Percentiles rank a stretch among this genome's conserved stretches.
phyloP scores from a whole-genome alignment of 2,329 filamentous ascomycete genomes.

The Ceratocystis alfenasii region DNA sequence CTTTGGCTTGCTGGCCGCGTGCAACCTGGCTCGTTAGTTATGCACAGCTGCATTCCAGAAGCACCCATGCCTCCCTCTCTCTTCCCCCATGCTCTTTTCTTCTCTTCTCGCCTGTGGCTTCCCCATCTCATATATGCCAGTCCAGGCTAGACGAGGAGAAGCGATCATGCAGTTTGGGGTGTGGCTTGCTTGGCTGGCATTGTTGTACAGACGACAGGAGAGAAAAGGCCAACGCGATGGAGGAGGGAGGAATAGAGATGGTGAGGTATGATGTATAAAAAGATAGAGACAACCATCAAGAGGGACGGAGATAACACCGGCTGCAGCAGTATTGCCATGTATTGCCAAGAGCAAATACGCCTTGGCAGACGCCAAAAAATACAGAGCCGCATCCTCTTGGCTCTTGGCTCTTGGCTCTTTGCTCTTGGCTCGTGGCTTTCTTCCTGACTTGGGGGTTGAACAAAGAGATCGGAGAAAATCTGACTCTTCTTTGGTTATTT shows the following conservation, averaged over 20 bases:
- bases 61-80: background rate
- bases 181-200: slow-evolving; percentile 1
- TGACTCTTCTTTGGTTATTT: background rate
- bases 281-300: too few relatives aligned
- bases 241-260: too few relatives aligned
- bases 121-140: too few relatives aligned
- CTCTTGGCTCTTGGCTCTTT: too few relatives aligned
- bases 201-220: background rate
- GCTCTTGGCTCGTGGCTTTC: too few relatives aligned
- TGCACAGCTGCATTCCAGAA: background rate
- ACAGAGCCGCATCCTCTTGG: too few relatives aligned
- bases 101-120: background rate
- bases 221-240: background rate
- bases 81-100: background rate
- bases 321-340: too few relatives aligned
- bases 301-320: too few relatives aligned
- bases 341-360: too few relatives aligned
- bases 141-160: background rate
- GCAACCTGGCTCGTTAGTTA: background rate
- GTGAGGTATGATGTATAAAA: too few relatives aligned
- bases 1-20: background rate
- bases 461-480: background rate
- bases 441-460: too few relatives aligned
- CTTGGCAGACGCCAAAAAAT: too few relatives aligned
- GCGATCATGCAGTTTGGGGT: background rate